Percentiles rank a stretch among this genome's conserved stretches.
Conservation (phyloP, 2,329 filamentous ascomycete species). For the Penicillium hesseltinei region DNA sequence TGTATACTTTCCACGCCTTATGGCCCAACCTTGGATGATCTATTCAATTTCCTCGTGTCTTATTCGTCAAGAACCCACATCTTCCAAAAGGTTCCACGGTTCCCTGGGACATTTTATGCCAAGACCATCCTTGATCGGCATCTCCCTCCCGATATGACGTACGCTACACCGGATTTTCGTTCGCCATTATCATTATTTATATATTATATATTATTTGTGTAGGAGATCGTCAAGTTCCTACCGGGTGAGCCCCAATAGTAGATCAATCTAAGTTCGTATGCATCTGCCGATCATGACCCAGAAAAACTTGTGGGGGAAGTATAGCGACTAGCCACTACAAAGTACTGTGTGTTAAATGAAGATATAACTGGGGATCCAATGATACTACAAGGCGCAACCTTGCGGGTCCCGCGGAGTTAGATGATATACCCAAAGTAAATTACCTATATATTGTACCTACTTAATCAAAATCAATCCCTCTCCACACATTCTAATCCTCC, state of each 20-base stretch:
- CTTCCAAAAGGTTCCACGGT: neutral
- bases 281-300: neutral
- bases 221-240: neutral
- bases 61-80: neutral
- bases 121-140: conserved; percentile 7
- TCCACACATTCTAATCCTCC: neutral
- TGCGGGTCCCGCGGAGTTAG: conserved; percentile 15
- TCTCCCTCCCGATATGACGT: conserved; percentile 8
- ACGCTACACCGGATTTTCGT: neutral
- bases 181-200: neutral
- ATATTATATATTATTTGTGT: neutral
- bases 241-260: neutral
- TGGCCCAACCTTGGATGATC: neutral
- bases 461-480: conserved; percentile 1
- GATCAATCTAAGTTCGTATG: neutral
- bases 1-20: neutral
- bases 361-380: conserved; percentile 10
- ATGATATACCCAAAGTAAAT: neutral
- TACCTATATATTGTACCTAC: neutral
- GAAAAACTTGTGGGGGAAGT: neutral
- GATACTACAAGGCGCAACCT: neutral
- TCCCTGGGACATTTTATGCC: neutral
- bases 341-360: neutral
- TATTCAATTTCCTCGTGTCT: neutral
- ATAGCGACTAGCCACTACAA: neutral